Evolutionary conservation across 805 yeast genomes (phyloP).

Genomic region (Lachancea dasiensis): DNA sequence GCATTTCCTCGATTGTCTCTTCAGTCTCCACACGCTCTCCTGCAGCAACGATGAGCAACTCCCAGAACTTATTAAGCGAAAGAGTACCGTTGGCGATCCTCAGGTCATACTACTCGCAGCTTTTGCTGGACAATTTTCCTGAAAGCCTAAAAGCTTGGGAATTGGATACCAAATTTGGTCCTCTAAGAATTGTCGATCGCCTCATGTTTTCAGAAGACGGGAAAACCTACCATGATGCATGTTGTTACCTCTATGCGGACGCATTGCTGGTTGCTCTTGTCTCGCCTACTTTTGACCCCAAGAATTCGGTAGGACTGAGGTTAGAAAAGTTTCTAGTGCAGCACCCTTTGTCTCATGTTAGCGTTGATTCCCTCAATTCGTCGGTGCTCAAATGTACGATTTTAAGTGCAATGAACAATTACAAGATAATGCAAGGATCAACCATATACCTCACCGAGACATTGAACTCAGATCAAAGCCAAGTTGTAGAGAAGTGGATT

Average conservation of each 20-base stretch:
- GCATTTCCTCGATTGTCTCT: constrained; percentile 12
- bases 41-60: background rate
- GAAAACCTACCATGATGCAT: constrained; percentile 20
- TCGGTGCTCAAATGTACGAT: constrained; percentile 20
- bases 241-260: constrained; percentile 33
- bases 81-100: constrained; percentile 19
- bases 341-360: constrained; percentile 11
- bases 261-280: constrained; percentile 17
- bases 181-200: constrained; percentile 33
- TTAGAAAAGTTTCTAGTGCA: constrained; percentile 15
- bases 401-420: background rate
- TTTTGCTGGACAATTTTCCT: constrained; percentile 18
- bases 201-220: constrained; percentile 30
- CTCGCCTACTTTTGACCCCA: constrained; percentile 7
- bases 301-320: constrained; percentile 8
- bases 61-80: background rate
- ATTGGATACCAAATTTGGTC: constrained; percentile 32
- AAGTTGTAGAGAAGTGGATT: constrained; percentile 38
- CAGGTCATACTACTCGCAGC: constrained; percentile 24
- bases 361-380: constrained; percentile 20
- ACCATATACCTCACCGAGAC: constrained; percentile 22
- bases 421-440: constrained; percentile 12
- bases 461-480: constrained; percentile 25
- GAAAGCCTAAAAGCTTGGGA: constrained; percentile 19
- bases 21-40: constrained; percentile 11